A percentile compares a stretch with the other conserved stretches of the same genome.
Evolutionary conservation across 2,329 filamentous ascomycete species (phyloP).

Genomic region (Truncatella angustata): DNA sequence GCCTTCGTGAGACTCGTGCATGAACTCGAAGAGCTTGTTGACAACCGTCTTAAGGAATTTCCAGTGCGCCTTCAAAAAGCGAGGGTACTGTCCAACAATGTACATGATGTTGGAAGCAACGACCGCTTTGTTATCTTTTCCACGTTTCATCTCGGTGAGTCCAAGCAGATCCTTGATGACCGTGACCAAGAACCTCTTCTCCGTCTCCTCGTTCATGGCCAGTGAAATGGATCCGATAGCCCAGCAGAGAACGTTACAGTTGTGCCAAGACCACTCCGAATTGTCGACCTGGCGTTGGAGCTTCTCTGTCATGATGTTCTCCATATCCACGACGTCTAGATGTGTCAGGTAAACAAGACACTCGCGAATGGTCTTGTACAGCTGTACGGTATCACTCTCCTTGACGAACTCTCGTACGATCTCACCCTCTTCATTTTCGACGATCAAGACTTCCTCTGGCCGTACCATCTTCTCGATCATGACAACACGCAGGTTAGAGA

Average conservation of each 20-base stretch:
- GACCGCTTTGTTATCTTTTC: constrained; percentile 99
- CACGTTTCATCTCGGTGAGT: constrained; percentile 97
- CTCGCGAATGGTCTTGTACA: constrained; percentile 98
- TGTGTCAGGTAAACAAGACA: constrained; percentile 97
- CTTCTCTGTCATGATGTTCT: constrained; percentile 99
- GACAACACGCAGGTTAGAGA: constrained; percentile 90
- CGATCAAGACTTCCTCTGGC: constrained; percentile 94
- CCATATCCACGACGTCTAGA: constrained; percentile 93
- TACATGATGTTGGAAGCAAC: constrained; percentile 99
- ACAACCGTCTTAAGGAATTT: constrained; percentile 99
- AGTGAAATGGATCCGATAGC: constrained; percentile 98
- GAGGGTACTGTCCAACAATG: constrained; percentile 97
- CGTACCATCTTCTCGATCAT: constrained; percentile 99
- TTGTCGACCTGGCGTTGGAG: constrained; percentile 92
- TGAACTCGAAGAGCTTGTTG: constrained; percentile 99
- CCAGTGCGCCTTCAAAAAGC: constrained; percentile 98
- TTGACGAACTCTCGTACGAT: constrained; percentile 99
- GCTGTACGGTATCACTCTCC: constrained; percentile 96
- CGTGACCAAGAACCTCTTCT: constrained; percentile 96
- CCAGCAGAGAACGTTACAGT: constrained; percentile 99
- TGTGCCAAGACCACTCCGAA: constrained; percentile 97
- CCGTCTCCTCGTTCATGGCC: constrained; percentile 99
- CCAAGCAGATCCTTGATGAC: constrained; percentile 98
- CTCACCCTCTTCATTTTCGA: constrained; percentile 99
- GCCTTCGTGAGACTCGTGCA: constrained; percentile 99